Conservation (phyloP, 2,329 filamentous ascomycete genomes). For the Lachnellula cervina region DNA sequence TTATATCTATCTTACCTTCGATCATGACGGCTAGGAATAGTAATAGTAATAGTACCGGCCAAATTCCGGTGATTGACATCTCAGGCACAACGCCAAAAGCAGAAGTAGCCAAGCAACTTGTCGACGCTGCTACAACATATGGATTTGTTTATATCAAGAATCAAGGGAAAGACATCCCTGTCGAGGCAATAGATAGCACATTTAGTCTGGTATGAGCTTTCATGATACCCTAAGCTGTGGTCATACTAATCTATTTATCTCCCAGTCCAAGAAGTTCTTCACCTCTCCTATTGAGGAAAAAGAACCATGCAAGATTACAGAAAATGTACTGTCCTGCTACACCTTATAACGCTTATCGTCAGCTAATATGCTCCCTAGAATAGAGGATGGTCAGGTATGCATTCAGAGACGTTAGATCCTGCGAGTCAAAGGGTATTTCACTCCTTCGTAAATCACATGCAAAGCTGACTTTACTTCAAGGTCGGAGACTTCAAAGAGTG, state of each 20-base stretch:
- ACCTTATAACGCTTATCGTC: constrained; percentile 29
- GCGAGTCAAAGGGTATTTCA: constrained; percentile 65
- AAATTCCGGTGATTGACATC: constrained; percentile 81
- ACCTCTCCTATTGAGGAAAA: constrained; percentile 66
- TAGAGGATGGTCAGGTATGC: constrained; percentile 83
- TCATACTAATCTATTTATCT: constrained; percentile 5
- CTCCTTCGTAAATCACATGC: background rate
- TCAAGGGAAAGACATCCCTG: constrained; percentile 62
- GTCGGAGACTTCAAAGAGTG: constrained; percentile 87
- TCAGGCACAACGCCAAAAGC: constrained; percentile 52
- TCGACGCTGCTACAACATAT: constrained; percentile 74
- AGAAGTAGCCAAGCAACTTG: constrained; percentile 60
- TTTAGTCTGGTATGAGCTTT: constrained; percentile 62
- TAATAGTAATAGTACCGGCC: background rate
- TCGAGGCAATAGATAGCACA: constrained; percentile 59
- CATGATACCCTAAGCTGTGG: background rate
- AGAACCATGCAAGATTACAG: constrained; percentile 65
- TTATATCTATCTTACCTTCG: background rate
- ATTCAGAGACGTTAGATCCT: constrained; percentile 82
- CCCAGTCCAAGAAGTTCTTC: constrained; percentile 69
- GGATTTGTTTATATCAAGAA: constrained; percentile 90
- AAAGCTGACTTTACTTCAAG: constrained; percentile 36
- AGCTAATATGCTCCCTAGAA: constrained; percentile 50
- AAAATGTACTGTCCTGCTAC: constrained; percentile 39
- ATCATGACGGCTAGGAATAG: constrained; percentile 2